Evolutionary conservation across 371 early-diverging fungal genomes (phyloP).

Genomic region (Scutellospora calospora): DNA sequence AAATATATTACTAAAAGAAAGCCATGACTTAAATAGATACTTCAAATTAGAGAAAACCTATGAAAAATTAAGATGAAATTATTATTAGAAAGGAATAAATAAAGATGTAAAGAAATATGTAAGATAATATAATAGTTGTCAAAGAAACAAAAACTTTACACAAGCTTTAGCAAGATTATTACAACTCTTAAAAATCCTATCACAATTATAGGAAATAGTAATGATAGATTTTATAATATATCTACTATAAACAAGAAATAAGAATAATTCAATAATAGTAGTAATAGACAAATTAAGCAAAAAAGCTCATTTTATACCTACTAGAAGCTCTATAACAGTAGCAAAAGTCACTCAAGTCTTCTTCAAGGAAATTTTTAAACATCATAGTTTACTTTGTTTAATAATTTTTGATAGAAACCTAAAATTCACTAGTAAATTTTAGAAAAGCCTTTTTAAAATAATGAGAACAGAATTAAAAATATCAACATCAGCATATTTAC

Average conservation of each 20-base stretch:
- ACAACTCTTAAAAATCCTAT: slow-evolving; percentile 49
- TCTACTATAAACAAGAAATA: slow-evolving; percentile 44
- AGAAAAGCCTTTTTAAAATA: slow-evolving; percentile 62
- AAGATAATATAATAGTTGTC: not conserved
- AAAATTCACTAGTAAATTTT: slow-evolving; percentile 60
- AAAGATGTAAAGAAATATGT: not conserved
- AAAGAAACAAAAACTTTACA: slow-evolving; percentile 47
- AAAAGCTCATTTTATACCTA: too few species aligned
- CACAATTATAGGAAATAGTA: slow-evolving; percentile 29
- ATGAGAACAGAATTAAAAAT: slow-evolving; percentile 43
- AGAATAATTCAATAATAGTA: slow-evolving; percentile 54
- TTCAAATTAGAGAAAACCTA: not conserved
- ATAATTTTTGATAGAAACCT: slow-evolving; percentile 47
- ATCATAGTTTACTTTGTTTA: slow-evolving; percentile 43
- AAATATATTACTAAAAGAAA: not conserved
- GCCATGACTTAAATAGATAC: not conserved
- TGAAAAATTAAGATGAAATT: not conserved
- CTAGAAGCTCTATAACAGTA: slow-evolving; percentile 3
- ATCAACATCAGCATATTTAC: not conserved
- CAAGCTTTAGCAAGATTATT: slow-evolving; percentile 53
- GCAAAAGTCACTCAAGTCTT: slow-evolving; percentile 42
- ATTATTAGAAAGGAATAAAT: not conserved
- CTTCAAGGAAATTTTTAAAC: slow-evolving; percentile 45
- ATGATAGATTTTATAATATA: slow-evolving; percentile 46
- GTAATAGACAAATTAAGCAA: slow-evolving; percentile 60